A percentile compares a stretch with the other conserved stretches of the same genome.
phyloP scores from a whole-genome alignment of 441 rosid species.

The Sinapis alba region DNA sequence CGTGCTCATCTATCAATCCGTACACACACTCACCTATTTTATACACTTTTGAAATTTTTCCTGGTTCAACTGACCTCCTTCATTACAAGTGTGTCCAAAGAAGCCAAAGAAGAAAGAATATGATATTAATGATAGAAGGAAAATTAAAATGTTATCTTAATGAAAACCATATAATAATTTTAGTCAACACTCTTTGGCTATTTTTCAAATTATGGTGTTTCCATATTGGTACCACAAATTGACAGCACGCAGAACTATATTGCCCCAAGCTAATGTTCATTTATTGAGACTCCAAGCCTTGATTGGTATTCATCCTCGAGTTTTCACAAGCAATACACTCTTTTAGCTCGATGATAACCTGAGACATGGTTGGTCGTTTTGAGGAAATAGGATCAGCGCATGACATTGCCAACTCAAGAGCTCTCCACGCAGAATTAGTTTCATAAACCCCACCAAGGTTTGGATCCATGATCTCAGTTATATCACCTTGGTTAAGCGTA shows the following conservation, averaged over 20 bases:
- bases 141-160: not conserved
- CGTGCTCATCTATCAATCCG: not conserved
- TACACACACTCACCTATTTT: not conserved
- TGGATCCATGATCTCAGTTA: constrained; percentile 13
- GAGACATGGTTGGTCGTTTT: constrained; percentile 26
- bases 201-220: not conserved
- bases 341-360: constrained; percentile 11
- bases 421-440: constrained; percentile 19
- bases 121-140: not conserved
- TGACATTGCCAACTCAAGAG: constrained; percentile 30
- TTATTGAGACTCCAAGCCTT: not conserved
- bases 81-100: not conserved
- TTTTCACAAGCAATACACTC: constrained; percentile 17
- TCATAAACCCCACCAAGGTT: not conserved
- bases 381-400: constrained; percentile 6
- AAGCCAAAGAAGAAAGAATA: not conserved
- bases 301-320: not conserved
- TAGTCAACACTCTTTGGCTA: not conserved
- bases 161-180: too few relatives aligned
- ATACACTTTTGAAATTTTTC: not conserved
- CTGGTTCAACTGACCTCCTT: not conserved
- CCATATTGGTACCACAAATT: not conserved
- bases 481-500: not conserved
- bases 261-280: not conserved
- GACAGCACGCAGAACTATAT: constrained; percentile 1